A percentile compares a stretch with the other conserved stretches of the same genome.
Evolutionary conservation across 2,329 filamentous ascomycete genomes (phyloP).

Genomic region (Beauveria rudraprayagi): DNA sequence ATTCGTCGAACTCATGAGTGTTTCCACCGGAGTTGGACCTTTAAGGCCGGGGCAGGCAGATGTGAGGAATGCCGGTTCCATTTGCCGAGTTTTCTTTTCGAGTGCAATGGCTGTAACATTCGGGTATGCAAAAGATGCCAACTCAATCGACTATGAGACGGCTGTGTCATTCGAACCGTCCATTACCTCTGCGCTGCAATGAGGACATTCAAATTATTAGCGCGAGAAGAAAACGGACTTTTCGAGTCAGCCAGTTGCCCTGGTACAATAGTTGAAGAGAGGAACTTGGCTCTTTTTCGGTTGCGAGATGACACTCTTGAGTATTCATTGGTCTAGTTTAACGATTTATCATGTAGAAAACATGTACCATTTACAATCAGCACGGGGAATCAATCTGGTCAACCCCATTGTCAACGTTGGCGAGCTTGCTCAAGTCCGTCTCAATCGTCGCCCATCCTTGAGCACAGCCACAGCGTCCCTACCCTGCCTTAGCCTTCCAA

Average conservation of each 20-base stretch:
- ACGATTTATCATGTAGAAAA: no score
- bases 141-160: slow-evolving; percentile 1
- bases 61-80: neutral
- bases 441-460: slow-evolving; percentile 7
- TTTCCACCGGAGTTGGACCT: neutral
- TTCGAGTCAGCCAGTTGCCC: no score
- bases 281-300: no score
- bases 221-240: no score
- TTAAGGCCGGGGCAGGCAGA: neutral
- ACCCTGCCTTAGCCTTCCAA: slow-evolving; percentile 17
- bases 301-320: no score
- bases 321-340: no score
- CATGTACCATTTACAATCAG: no score
- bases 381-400: neutral
- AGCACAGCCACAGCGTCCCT: slow-evolving; percentile 21
- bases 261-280: no score
- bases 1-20: neutral
- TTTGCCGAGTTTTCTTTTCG: neutral
- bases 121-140: neutral
- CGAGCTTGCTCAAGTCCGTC: neutral
- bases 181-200: no score
- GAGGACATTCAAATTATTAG: no score
- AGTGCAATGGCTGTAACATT: neutral
- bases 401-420: neutral
- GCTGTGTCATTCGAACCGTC: no score